Evolutionary conservation across 2,329 filamentous ascomycete species (phyloP).

Genomic region (Pezicula carpinea): DNA sequence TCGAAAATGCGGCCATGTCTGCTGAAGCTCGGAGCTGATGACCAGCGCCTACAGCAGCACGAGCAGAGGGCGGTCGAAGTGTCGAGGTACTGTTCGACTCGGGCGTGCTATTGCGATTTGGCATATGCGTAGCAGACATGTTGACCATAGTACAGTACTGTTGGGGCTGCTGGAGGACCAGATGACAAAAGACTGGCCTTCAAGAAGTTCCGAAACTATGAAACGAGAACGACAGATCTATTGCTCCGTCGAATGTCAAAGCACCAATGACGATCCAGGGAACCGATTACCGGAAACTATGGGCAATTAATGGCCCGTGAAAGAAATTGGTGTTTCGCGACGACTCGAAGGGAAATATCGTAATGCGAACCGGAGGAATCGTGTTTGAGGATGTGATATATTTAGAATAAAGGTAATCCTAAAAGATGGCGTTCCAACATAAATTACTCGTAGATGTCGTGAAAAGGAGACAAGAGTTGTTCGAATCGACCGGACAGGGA

Average conservation of each 20-base stretch:
- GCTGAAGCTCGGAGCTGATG: constrained; percentile 92
- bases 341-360: constrained; percentile 13
- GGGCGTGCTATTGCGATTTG: constrained; percentile 93
- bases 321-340: constrained; percentile 32
- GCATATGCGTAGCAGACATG: constrained; percentile 60
- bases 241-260: constrained; percentile 18
- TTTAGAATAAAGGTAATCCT: constrained; percentile 18
- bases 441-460: constrained; percentile 12
- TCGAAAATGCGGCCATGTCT: constrained; percentile 82
- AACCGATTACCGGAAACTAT: constrained; percentile 10
- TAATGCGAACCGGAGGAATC: constrained; percentile 4
- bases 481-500: constrained; percentile 18
- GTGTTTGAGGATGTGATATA: constrained; percentile 10
- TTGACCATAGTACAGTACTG: constrained; percentile 41
- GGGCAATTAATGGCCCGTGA: constrained; percentile 32
- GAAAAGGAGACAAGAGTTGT: constrained; percentile 23
- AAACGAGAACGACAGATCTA: constrained; percentile 24
- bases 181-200: constrained; percentile 8
- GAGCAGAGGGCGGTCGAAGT: constrained; percentile 76
- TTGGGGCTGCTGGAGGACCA: constrained; percentile 17
- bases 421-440: constrained; percentile 14
- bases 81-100: constrained; percentile 79
- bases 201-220: constrained; percentile 20
- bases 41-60: constrained; percentile 69
- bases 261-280: constrained; percentile 13